A percentile compares a stretch with the other conserved stretches of the same genome.
Evolutionary conservation across 352 stramenopile genomes (phyloP).

Genomic region (Globisporangium lucens): DNA sequence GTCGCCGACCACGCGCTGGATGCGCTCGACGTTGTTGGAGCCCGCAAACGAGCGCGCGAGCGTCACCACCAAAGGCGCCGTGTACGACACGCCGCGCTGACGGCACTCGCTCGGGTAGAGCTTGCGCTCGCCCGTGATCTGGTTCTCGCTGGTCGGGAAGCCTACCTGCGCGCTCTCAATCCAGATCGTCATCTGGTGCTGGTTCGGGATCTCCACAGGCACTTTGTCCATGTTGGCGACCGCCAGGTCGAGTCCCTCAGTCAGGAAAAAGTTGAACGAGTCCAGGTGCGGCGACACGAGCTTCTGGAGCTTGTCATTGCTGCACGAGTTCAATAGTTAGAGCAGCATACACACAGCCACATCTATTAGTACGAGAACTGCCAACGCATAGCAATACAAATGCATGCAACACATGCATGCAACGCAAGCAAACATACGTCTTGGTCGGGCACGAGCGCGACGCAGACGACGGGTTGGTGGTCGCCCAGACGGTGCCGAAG

Average conservation of each 20-base stretch:
- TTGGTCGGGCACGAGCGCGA: slow-evolving; percentile 67
- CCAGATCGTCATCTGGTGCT: slow-evolving; percentile 79
- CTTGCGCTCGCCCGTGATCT: slow-evolving; percentile 83
- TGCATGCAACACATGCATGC: too few relatives aligned
- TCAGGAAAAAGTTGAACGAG: slow-evolving; percentile 98
- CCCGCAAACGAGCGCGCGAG: slow-evolving; percentile 80
- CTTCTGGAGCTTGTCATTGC: slow-evolving; percentile 81
- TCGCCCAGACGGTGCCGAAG: slow-evolving; percentile 67
- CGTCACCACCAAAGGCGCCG: slow-evolving; percentile 92
- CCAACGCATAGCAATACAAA: background rate
- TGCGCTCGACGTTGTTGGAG: slow-evolving; percentile 80
- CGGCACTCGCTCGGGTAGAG: slow-evolving; percentile 94
- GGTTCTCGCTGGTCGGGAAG: slow-evolving; percentile 81
- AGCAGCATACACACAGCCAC: background rate
- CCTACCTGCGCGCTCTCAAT: slow-evolving; percentile 95
- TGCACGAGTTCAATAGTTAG: slow-evolving; percentile 13
- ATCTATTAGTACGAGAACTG: background rate
- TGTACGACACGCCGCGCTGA: slow-evolving; percentile 96
- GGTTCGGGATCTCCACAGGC: slow-evolving; percentile 89
- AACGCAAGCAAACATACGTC: slow-evolving; percentile 34
- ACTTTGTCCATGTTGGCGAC: slow-evolving; percentile 90
- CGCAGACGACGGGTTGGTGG: slow-evolving; percentile 78
- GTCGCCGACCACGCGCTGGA: slow-evolving; percentile 89
- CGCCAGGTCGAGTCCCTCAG: slow-evolving; percentile 91
- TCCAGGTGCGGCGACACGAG: slow-evolving; percentile 97